Evolutionary conservation across 2,329 filamentous ascomycete species (phyloP), one percentile per base, ranked within the genome.

Genomic region (Aspergillus ustus): DNA sequence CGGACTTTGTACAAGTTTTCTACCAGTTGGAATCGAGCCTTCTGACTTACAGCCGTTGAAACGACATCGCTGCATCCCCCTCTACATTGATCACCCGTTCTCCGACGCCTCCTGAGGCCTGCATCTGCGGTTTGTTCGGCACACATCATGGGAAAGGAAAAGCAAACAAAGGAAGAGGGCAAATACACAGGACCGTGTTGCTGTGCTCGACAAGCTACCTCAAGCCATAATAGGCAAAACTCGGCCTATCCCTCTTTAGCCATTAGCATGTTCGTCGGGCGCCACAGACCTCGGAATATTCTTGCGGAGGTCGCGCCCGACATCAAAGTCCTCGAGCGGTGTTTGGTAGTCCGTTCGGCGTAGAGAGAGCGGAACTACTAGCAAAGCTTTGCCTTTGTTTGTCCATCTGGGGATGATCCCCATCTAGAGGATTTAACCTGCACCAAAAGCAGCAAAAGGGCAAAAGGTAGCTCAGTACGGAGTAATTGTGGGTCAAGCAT

Each of bases 11-110:
- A 54, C 44, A 61, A 53, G 51, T 46, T 59, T 19, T 61, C 63
- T 64, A 31, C 60, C 61, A 62, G 55, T 61, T 59, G 60, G 57
- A 60, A 52, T 55, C 56, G 40, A 62, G 45, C 44, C 57, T 60
- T 62, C 46, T 63, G 60, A 64, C 61, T 57, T 62, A 69, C 60
- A 65, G 62, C 64, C 67, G 67, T 68, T 68, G 53, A 52, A 56
- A 61, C 56, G 62, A 64, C 60, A 59, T 44, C 53, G 57, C 58
- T 66, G 51, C 58, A 62, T 62, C 53, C 44, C 52, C 60, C 37
- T 45, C 62, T 66, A 66, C 66, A 67, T 65, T 61, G 67, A 66
- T 67, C 66, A 67, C 63, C 66, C n/a, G 62, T 67, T 68, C 65
- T 64, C 57, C 52, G 51, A 40, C 49, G 45, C 46, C 46, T 60